Conservation (phyloP, 2,329 filamentous ascomycete genomes). For the Aspergillus pseudonomiae region DNA sequence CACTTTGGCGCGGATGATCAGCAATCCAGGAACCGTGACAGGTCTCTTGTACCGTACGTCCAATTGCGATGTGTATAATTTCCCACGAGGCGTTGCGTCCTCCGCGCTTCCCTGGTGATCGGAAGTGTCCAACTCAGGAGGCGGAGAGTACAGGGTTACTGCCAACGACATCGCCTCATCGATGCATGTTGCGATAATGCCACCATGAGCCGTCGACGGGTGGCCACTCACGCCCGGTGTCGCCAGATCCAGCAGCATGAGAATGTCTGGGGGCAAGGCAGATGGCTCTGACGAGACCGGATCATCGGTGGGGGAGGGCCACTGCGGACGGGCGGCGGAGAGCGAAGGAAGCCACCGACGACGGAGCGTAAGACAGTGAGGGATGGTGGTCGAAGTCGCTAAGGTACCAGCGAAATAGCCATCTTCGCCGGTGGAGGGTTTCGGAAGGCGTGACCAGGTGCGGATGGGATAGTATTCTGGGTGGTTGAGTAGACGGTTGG, state of each 20-base stretch:
- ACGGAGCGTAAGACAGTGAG: conserved; percentile 44
- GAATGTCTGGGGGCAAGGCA: conserved; percentile 37
- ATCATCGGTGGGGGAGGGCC: conserved; percentile 22
- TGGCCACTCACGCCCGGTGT: conserved; percentile 44
- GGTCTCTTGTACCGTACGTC: conserved; percentile 45
- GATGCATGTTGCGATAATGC: conserved; percentile 44
- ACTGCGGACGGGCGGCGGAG: conserved; percentile 29
- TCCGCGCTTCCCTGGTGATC: conserved; percentile 13
- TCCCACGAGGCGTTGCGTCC: conserved; percentile 29
- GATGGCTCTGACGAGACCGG: conserved; percentile 21
- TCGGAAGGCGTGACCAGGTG: conserved; percentile 44
- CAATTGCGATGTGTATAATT: conserved; percentile 44
- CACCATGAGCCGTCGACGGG: conserved; percentile 44
- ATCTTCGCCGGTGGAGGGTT: conserved; percentile 46
- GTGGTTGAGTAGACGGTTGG: conserved; percentile 34
- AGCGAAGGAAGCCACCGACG: conserved; percentile 31
- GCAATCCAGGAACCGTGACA: conserved; percentile 38
- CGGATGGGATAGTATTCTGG: conserved; percentile 41
- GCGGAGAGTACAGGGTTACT: conserved; percentile 25
- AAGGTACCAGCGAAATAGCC: conserved; percentile 46
- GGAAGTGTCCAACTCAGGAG: conserved; percentile 24
- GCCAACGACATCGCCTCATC: conserved; percentile 50
- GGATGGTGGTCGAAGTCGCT: conserved; percentile 43
- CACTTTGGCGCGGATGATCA: conserved; percentile 42
- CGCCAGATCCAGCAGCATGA: conserved; percentile 40